These are phyloP conservation scores for Phialophora tarda DNA, from an alignment of 2,329 filamentous ascomycete genomes.

Conservation along the genomic window DNA sequence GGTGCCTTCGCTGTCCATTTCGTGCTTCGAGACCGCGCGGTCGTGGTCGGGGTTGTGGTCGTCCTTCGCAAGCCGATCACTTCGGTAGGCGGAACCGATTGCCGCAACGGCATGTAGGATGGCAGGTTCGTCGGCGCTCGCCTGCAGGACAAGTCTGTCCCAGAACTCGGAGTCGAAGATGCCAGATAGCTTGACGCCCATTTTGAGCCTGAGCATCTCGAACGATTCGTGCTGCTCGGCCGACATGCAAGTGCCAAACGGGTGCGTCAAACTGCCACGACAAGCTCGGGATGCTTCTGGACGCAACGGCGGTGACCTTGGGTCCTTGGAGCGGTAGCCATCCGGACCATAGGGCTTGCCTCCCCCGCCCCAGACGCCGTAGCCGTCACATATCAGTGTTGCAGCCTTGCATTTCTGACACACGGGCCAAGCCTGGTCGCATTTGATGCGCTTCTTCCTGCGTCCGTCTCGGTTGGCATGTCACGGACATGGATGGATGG, in stretches of 20 bases:
- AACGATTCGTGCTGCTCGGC: conserved; percentile 25
- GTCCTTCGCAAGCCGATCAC: conserved; percentile 19
- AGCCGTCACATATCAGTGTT: conserved; percentile 50
- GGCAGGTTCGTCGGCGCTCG: conserved; percentile 48
- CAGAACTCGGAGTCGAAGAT: conserved; percentile 48
- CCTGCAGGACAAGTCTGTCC: conserved; percentile 49
- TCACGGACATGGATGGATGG: neutral
- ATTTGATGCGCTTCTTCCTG: conserved; percentile 40
- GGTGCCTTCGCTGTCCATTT: neutral
- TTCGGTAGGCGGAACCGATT: conserved; percentile 47
- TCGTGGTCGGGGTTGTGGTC: conserved; percentile 20
- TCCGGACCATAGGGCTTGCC: conserved; percentile 34
- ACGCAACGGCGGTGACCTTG: neutral
- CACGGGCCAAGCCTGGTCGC: conserved; percentile 48
- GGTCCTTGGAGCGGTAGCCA: neutral
- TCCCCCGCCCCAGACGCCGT: conserved; percentile 51
- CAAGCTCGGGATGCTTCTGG: conserved; percentile 33
- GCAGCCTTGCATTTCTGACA: conserved; percentile 47
- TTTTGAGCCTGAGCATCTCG: conserved; percentile 42
- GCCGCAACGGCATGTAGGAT: conserved; percentile 53
- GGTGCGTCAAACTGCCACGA: neutral
- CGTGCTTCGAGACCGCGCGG: conserved; percentile 19
- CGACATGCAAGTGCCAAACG: neutral
- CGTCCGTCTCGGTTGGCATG: conserved; percentile 26
- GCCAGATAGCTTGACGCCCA: conserved; percentile 46